A percentile compares a stretch with the other conserved stretches of the same genome.
phyloP scores from a whole-genome alignment of 352 stramenopile species.

The Pythium aquatile region DNA sequence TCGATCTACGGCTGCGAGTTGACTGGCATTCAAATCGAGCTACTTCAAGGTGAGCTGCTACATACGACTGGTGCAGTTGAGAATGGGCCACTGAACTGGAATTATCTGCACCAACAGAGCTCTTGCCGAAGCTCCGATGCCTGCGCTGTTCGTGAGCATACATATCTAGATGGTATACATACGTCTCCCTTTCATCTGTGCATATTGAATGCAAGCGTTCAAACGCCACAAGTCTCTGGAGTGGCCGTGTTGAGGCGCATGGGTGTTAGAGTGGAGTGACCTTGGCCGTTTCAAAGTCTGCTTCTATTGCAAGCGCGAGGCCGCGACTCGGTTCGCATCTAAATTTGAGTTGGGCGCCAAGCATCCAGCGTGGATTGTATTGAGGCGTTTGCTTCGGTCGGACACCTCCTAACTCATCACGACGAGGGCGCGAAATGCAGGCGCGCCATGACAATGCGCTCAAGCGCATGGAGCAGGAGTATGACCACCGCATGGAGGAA shows the following conservation, averaged over 20 bases:
- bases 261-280: not conserved
- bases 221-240: not conserved
- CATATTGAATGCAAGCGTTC: not conserved
- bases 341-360: not conserved
- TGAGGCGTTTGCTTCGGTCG: not conserved
- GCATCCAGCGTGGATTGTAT: not conserved
- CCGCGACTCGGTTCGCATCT: not conserved
- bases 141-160: slow-evolving; percentile 27
- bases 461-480: slow-evolving; percentile 78
- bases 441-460: slow-evolving; percentile 67
- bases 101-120: slow-evolving; percentile 8
- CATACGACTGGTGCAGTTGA: not conserved
- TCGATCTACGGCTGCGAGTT: slow-evolving; percentile 31
- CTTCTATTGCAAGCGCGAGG: not conserved
- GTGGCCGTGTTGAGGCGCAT: not conserved
- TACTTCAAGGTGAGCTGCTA: slow-evolving; percentile 25
- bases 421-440: slow-evolving; percentile 32
- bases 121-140: slow-evolving; percentile 26
- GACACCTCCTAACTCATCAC: not conserved
- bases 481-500: slow-evolving; percentile 80
- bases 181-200: not conserved
- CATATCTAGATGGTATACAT: slow-evolving; percentile 8
- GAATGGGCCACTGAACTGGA: not conserved
- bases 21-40: slow-evolving; percentile 17
- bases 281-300: not conserved